phyloP scores from a whole-genome alignment of 2,329 filamentous ascomycete genomes.

The Parastagonospora nodorum region DNA sequence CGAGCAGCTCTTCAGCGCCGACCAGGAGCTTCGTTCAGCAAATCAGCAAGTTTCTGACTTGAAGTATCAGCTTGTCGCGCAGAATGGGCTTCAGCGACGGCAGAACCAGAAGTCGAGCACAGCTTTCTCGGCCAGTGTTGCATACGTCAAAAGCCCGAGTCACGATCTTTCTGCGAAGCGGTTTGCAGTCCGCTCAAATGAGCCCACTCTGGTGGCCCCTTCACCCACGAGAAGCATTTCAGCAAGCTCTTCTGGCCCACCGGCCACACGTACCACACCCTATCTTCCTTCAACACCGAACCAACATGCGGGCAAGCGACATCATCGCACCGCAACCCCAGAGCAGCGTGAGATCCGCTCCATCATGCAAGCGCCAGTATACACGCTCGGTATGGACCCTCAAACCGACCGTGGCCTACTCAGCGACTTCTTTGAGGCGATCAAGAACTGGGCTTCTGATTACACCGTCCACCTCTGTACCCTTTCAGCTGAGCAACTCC shows the following conservation, averaged over 20 bases:
- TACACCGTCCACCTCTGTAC: conserved; percentile 7
- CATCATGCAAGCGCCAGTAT: conserved; percentile 11
- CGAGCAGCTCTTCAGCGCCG: neutral
- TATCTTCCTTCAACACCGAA: neutral
- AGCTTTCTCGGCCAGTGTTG: no score
- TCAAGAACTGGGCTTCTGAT: conserved; percentile 17
- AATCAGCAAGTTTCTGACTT: neutral
- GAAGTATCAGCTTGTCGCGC: neutral
- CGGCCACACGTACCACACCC: neutral
- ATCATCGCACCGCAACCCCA: conserved; percentile 23
- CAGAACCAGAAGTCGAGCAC: no score
- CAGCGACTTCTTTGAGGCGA: conserved; percentile 28
- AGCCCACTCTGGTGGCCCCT: no score
- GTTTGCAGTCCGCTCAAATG: no score
- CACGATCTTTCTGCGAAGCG: no score
- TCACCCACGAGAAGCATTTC: neutral
- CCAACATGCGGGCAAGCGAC: conserved; percentile 6
- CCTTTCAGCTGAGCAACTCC: conserved; percentile 3
- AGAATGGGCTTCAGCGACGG: neutral
- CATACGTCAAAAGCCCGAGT: no score
- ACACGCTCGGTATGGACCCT: conserved; percentile 22
- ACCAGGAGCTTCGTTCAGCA: neutral
- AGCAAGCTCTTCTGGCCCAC: neutral
- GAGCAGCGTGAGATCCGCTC: conserved; percentile 15
- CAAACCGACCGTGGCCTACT: conserved; percentile 23